phyloP scores from a whole-genome alignment of 352 stramenopile species.

The Thalassiosira hispida region DNA sequence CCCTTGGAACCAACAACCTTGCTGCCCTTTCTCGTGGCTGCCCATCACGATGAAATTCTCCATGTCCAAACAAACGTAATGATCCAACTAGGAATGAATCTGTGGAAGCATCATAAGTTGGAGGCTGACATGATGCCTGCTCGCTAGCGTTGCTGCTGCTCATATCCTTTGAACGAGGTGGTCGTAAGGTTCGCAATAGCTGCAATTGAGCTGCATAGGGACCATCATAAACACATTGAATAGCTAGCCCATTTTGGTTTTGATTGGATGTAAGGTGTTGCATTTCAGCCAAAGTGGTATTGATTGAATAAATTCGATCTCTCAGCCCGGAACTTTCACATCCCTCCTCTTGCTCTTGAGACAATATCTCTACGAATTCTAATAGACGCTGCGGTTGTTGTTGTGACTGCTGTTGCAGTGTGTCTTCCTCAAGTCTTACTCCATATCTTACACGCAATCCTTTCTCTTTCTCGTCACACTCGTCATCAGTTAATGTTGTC shows the following conservation, averaged over 20 bases:
- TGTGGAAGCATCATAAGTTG: constrained; percentile 53
- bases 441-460: constrained; percentile 37
- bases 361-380: constrained; percentile 21
- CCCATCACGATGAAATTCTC: constrained; percentile 43
- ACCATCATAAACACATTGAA: constrained; percentile 35
- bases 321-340: constrained; percentile 4
- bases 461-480: background rate
- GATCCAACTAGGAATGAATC: constrained; percentile 69
- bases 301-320: constrained; percentile 30
- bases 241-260: constrained; percentile 13
- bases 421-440: constrained; percentile 22
- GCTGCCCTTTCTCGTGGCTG: constrained; percentile 47
- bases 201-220: constrained; percentile 63
- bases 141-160: background rate
- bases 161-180: constrained; percentile 51
- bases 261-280: constrained; percentile 14
- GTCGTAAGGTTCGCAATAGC: constrained; percentile 61
- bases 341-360: background rate
- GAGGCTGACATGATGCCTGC: constrained; percentile 33
- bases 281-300: constrained; percentile 33
- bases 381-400: background rate
- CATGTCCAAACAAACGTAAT: constrained; percentile 51
- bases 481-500: constrained; percentile 11
- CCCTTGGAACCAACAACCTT: constrained; percentile 18
- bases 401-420: background rate